Percentiles rank a stretch among this genome's conserved stretches.
phyloP scores from a whole-genome alignment of 23 red algal species.

The Pyropia haitanensis region DNA sequence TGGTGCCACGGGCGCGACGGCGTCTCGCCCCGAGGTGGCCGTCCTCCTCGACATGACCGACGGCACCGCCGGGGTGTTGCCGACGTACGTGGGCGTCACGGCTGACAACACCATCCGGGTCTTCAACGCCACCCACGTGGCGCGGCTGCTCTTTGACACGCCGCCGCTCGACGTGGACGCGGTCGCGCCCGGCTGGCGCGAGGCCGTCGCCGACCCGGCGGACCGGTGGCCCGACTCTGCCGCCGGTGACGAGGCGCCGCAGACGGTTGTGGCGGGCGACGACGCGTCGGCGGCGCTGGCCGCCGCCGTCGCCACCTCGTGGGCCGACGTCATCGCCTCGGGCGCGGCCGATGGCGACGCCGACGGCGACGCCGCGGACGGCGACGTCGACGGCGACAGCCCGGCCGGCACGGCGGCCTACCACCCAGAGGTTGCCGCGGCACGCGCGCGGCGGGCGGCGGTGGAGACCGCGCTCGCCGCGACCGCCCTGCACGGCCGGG shows the following conservation, averaged over 20 bases:
- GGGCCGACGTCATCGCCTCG: background rate
- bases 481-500: background rate
- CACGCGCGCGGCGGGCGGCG: too few relatives aligned
- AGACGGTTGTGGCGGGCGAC: constrained; percentile 14
- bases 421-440: too few relatives aligned
- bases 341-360: background rate
- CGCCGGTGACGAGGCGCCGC: constrained; percentile 14
- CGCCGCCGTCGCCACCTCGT: constrained; percentile 4
- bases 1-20: too few relatives aligned
- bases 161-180: constrained; percentile 21
- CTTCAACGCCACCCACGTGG: constrained; percentile 32
- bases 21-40: background rate
- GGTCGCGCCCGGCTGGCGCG: constrained; percentile 17
- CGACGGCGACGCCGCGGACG: background rate
- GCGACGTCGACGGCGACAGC: background rate
- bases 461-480: too few relatives aligned
- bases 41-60: constrained; percentile 36
- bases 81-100: constrained; percentile 38
- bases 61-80: constrained; percentile 2
- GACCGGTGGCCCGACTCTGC: constrained; percentile 16
- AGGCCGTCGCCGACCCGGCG: background rate
- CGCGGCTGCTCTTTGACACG: constrained; percentile 29
- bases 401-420: too few relatives aligned
- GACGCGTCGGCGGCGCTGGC: constrained; percentile 15
- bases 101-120: constrained; percentile 28